Percentiles rank a stretch among this genome's conserved stretches.
Evolutionary conservation across 108 stramenopile genomes (phyloP).

Genomic region (Conticribra guillardii): DNA sequence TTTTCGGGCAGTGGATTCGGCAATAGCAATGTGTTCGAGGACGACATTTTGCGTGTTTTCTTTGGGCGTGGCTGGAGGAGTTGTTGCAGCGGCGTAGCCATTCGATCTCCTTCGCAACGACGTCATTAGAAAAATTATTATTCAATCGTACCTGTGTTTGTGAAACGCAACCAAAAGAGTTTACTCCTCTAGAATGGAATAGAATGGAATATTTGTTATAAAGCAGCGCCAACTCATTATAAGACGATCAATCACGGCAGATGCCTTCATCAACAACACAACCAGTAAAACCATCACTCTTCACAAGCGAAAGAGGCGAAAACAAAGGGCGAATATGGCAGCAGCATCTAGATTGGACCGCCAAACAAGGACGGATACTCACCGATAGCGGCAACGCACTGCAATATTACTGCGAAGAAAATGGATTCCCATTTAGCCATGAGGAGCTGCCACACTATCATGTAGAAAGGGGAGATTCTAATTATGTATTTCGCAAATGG

Average conservation of each 20-base stretch:
- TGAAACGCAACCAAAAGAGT: too few species aligned
- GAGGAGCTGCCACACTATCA: slow-evolving; percentile 86
- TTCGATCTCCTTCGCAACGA: not conserved
- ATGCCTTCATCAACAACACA: too few species aligned
- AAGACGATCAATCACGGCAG: too few species aligned
- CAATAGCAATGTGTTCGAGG: not conserved
- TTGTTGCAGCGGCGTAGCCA: not conserved
- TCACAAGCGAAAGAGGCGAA: too few species aligned
- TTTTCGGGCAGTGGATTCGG: slow-evolving; percentile 4
- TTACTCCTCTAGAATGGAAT: too few species aligned
- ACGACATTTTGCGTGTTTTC: not conserved
- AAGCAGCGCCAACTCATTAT: too few species aligned
- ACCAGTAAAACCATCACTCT: too few species aligned
- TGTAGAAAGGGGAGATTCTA: slow-evolving; percentile 59
- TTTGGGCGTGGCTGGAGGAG: too few species aligned
- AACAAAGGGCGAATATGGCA: too few species aligned
- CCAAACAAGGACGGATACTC: slow-evolving; percentile 78
- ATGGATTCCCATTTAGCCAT: slow-evolving; percentile 71
- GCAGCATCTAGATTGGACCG: slow-evolving; percentile 69
- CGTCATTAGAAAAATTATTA: not conserved
- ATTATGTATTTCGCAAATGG: slow-evolving; percentile 45
- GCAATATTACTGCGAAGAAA: slow-evolving; percentile 56
- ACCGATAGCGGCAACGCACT: slow-evolving; percentile 70
- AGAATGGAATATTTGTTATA: too few species aligned
- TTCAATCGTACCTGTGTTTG: too few species aligned